phyloP scores from a whole-genome alignment of 1,284 basidiomycete species.

The Boletellus dicymbophilus region DNA sequence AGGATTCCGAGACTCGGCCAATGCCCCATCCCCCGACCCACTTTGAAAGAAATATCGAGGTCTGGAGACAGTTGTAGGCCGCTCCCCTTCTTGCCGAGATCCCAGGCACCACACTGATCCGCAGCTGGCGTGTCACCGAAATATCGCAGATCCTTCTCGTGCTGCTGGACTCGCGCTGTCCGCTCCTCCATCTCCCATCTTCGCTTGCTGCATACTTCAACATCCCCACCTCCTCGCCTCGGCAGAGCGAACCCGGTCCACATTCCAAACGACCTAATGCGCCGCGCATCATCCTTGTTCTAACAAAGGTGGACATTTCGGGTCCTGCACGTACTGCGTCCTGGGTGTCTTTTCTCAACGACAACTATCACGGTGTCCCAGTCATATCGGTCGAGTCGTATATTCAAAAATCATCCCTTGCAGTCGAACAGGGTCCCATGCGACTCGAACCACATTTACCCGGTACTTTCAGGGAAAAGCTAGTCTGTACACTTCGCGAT shows the following conservation, averaged over 20 bases:
- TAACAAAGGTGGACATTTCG: slow-evolving; percentile 85
- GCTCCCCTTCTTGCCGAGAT: slow-evolving; percentile 8
- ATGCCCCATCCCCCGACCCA: slow-evolving; percentile 72
- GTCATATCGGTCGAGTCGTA: slow-evolving; percentile 81
- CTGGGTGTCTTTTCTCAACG: slow-evolving; percentile 69
- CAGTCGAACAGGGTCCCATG: slow-evolving; percentile 44
- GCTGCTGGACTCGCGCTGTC: slow-evolving; percentile 86
- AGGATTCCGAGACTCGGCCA: slow-evolving; percentile 20
- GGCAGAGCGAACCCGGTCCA: background rate
- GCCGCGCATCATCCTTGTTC: slow-evolving; percentile 63
- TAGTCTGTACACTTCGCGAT: slow-evolving; percentile 68
- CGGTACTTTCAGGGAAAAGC: slow-evolving; percentile 52
- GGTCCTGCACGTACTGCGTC: slow-evolving; percentile 56
- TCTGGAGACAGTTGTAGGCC: slow-evolving; percentile 87
- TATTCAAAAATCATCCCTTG: slow-evolving; percentile 40
- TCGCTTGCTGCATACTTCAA: slow-evolving; percentile 54
- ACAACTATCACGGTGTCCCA: slow-evolving; percentile 52
- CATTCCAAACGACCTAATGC: slow-evolving; percentile 41
- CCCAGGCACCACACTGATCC: background rate
- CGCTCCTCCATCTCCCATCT: slow-evolving; percentile 66
- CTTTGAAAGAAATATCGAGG: slow-evolving; percentile 89
- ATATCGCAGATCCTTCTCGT: slow-evolving; percentile 84
- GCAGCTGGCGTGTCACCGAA: slow-evolving; percentile 86
- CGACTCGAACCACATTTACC: slow-evolving; percentile 70
- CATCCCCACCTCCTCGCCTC: slow-evolving; percentile 10